Percentiles rank a stretch among this genome's conserved stretches.
Conservation (phyloP, 2,329 filamentous ascomycete species). For the Neofusicoccum kwambonambiense region DNA sequence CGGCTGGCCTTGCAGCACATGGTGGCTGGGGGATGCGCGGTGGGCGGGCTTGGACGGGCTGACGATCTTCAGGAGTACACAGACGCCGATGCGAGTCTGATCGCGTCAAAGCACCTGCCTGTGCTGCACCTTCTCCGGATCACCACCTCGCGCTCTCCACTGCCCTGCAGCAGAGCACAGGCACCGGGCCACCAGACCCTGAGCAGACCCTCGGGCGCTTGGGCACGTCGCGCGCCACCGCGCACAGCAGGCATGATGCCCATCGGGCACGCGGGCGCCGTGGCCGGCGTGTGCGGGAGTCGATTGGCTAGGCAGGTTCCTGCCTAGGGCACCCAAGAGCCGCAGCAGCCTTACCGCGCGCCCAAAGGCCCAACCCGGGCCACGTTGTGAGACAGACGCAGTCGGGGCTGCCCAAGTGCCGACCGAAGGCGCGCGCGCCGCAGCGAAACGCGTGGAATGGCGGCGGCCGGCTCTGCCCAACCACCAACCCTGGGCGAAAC, state of each 20-base stretch:
- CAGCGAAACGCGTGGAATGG: neutral
- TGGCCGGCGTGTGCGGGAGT: too few relatives aligned
- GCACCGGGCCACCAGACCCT: neutral
- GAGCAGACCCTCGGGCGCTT: neutral
- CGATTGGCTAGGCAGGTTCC: too few relatives aligned
- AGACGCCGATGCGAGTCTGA: too few relatives aligned
- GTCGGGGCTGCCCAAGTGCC: neutral
- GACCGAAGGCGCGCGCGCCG: neutral
- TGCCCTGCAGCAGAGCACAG: neutral
- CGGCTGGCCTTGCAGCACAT: neutral
- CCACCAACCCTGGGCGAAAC: neutral
- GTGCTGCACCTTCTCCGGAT: neutral
- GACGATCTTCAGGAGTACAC: slow-evolving; percentile 11
- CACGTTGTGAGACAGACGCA: neutral
- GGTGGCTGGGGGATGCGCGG: slow-evolving; percentile 4
- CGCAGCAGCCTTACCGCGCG: neutral
- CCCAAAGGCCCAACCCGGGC: neutral
- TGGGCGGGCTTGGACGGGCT: neutral
- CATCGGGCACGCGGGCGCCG: neutral
- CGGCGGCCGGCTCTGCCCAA: neutral
- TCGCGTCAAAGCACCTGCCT: neutral
- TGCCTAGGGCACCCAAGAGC: neutral
- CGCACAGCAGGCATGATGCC: neutral
- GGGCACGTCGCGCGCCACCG: neutral
- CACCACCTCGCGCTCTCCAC: neutral